These are phyloP conservation scores for Balakata baccata DNA, from an alignment of 345 rosid genomes.

Conservation along the genomic window DNA sequence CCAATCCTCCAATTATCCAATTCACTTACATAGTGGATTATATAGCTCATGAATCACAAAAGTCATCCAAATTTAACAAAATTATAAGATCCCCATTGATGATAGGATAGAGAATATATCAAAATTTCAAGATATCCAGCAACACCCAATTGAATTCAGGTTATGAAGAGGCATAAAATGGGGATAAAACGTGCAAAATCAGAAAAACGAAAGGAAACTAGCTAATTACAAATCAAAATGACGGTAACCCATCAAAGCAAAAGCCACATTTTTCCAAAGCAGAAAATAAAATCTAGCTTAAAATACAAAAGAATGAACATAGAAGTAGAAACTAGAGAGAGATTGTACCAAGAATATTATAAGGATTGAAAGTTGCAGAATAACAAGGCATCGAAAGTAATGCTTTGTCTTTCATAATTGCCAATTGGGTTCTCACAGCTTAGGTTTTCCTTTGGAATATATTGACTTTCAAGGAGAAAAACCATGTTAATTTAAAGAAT, in stretches of 20 bases:
- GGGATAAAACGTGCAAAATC: neutral
- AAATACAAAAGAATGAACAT: neutral
- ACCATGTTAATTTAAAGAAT: neutral
- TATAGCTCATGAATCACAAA: neutral
- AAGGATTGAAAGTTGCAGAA: neutral
- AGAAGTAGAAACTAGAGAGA: neutral
- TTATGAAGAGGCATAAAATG: neutral
- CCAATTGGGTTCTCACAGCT: neutral
- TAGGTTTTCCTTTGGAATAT: slow-evolving; percentile 8
- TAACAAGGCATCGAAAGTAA: neutral
- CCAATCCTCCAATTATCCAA: too few species aligned
- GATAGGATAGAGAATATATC: too few species aligned
- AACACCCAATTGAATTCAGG: neutral
- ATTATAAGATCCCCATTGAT: too few species aligned
- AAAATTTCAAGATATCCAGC: neutral
- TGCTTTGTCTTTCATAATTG: neutral
- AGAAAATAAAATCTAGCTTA: too few species aligned
- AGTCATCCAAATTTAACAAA: neutral
- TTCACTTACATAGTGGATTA: neutral
- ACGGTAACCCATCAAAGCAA: neutral
- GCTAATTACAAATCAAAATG: neutral
- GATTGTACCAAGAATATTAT: neutral
- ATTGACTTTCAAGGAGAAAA: slow-evolving; percentile 3
- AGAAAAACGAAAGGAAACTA: neutral
- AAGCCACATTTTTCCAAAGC: neutral